Conservation (phyloP, 2,329 filamentous ascomycete species). For the Chrysoporthe cubensis region DNA sequence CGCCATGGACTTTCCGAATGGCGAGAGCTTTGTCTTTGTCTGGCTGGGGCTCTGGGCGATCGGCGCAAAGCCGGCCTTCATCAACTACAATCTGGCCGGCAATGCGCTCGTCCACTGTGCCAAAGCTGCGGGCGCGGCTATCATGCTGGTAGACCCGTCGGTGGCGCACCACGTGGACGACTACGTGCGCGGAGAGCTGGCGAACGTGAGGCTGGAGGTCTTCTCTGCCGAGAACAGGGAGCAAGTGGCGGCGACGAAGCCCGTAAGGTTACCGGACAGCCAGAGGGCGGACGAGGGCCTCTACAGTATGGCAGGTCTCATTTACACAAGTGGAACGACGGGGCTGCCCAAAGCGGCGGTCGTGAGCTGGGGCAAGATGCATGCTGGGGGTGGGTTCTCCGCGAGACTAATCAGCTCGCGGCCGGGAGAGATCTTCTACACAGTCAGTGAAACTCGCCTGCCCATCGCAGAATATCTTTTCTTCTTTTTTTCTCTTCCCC, state of each 20-base stretch:
- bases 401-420: conserved; percentile 61
- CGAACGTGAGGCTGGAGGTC: conserved; percentile 61
- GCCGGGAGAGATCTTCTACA: conserved; percentile 72
- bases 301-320: conserved; percentile 70
- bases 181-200: conserved; percentile 56
- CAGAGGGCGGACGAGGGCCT: conserved; percentile 54
- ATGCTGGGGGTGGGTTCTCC: conserved; percentile 56
- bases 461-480: conserved; percentile 15
- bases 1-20: conserved; percentile 81
- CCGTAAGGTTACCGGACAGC: conserved; percentile 62
- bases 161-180: conserved; percentile 61
- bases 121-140: conserved; percentile 64
- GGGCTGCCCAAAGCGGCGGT: conserved; percentile 82
- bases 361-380: conserved; percentile 71
- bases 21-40: conserved; percentile 75
- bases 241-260: conserved; percentile 54
- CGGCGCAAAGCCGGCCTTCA: conserved; percentile 80
- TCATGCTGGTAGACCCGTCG: conserved; percentile 71
- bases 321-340: conserved; percentile 86
- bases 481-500: no score
- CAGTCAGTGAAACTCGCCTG: conserved; percentile 51
- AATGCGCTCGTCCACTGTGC: conserved; percentile 76
- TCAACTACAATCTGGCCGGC: conserved; percentile 83
- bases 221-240: conserved; percentile 62
- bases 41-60: conserved; percentile 81